Percentiles rank a stretch among this genome's conserved stretches.
phyloP scores from a whole-genome alignment of 163 green algal species.

The Volvox carteri region DNA sequence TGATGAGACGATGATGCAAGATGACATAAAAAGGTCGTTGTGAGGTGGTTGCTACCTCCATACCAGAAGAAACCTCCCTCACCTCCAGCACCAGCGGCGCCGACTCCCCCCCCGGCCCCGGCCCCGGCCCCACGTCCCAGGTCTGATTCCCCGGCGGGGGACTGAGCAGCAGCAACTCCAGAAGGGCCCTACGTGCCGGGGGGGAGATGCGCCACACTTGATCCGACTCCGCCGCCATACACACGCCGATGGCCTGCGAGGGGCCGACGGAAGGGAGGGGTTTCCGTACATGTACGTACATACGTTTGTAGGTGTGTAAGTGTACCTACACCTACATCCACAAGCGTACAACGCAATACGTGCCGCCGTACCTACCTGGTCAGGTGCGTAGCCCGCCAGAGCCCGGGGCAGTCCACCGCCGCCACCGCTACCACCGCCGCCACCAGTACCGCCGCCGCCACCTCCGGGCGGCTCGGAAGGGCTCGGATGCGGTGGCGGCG shows the following conservation, averaged over 20 bases:
- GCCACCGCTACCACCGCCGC: constrained; percentile 13
- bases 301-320: no score
- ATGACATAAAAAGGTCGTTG: no score
- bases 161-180: constrained; percentile 60
- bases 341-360: no score
- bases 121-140: background rate
- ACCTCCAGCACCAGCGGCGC: constrained; percentile 44
- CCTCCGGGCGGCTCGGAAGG: background rate
- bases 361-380: constrained; percentile 79
- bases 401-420: constrained; percentile 57
- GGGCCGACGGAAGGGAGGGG: background rate
- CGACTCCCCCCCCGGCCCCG: background rate
- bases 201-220: constrained; percentile 72
- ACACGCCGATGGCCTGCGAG: constrained; percentile 10
- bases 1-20: no score
- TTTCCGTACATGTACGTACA: no score
- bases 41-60: no score
- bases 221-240: constrained; percentile 68
- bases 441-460: constrained; percentile 1
- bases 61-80: background rate
- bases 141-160: no score
- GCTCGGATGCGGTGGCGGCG: background rate
- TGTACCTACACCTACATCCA: no score
- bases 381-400: constrained; percentile 68
- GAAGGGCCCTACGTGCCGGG: constrained; percentile 65